These are phyloP conservation scores for Crithidia thermophila DNA, from an alignment of 208 protist genomes.

Conservation along the genomic window DNA sequence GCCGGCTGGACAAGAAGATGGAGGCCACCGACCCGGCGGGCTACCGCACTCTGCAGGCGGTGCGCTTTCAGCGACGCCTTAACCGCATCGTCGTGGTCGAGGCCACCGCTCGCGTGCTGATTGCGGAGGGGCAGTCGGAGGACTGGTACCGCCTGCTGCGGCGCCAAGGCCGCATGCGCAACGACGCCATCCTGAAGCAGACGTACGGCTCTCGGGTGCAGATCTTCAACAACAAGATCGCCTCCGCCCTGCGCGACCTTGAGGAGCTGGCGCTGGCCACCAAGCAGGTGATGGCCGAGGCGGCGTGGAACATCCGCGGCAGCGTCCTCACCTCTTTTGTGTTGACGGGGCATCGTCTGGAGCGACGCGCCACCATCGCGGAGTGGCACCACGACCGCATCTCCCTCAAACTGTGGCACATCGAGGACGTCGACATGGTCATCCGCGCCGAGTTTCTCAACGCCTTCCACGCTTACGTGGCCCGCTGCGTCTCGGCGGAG, in stretches of 20 bases:
- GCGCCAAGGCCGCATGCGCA: constrained; percentile 46
- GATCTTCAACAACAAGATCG: constrained; percentile 49
- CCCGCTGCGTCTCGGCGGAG: constrained; percentile 33
- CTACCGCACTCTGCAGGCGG: constrained; percentile 33
- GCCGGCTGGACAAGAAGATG: constrained; percentile 31
- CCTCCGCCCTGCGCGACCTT: constrained; percentile 28
- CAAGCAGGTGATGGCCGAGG: constrained; percentile 24
- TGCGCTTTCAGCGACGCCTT: constrained; percentile 37
- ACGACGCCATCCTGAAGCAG: constrained; percentile 53
- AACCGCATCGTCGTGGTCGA: constrained; percentile 48
- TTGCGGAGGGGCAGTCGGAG: constrained; percentile 52
- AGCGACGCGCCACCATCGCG: constrained; percentile 41
- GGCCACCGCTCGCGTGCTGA: constrained; percentile 48
- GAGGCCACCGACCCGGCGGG: constrained; percentile 32
- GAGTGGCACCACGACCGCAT: constrained; percentile 37
- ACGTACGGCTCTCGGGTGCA: constrained; percentile 46
- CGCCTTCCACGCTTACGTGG: constrained; percentile 34
- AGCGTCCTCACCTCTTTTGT: constrained; percentile 25
- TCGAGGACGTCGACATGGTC: constrained; percentile 40
- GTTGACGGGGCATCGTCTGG: constrained; percentile 37
- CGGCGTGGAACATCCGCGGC: constrained; percentile 20
- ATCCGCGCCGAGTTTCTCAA: constrained; percentile 42
- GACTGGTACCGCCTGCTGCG: constrained; percentile 41
- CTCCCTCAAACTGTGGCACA: constrained; percentile 40
- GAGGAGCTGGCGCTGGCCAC: constrained; percentile 31